phyloP scores from a whole-genome alignment of 768 basidiomycete genomes.

The Boletus reticulatus region DNA sequence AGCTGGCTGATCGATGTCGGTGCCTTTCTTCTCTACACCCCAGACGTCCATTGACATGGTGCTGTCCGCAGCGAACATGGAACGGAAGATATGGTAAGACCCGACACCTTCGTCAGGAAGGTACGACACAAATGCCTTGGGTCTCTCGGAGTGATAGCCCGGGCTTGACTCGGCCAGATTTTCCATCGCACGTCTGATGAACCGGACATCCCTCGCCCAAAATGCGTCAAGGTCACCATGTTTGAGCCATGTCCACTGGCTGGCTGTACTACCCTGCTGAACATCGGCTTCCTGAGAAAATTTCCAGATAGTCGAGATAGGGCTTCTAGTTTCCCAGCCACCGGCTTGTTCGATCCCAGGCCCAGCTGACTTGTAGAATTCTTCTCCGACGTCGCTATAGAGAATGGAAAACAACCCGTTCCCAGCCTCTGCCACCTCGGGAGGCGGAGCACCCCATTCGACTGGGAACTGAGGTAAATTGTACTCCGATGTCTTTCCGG shows the following conservation, averaged over 20 bases:
- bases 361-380: constrained; percentile 45
- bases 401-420: constrained; percentile 47
- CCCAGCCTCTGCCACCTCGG: constrained; percentile 31
- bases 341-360: constrained; percentile 25
- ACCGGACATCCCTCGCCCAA: constrained; percentile 40
- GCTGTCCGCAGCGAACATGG: constrained; percentile 17
- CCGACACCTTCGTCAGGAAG: constrained; percentile 48
- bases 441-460: constrained; percentile 45
- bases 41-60: constrained; percentile 16
- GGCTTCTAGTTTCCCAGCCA: constrained; percentile 45
- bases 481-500: constrained; percentile 27
- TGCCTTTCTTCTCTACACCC: constrained; percentile 17
- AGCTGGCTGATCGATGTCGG: constrained; percentile 1
- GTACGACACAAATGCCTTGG: constrained; percentile 34
- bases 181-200: constrained; percentile 35
- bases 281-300: constrained; percentile 16
- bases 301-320: constrained; percentile 41
- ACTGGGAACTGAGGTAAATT: constrained; percentile 37
- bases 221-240: constrained; percentile 35
- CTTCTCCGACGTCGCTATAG: constrained; percentile 51
- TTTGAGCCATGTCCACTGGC: constrained; percentile 31
- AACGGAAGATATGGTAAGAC: constrained; percentile 40
- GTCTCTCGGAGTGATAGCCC: constrained; percentile 8
- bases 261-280: neutral
- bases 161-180: constrained; percentile 2